Evolutionary conservation across 192 early-diverging fungal genomes (phyloP).

Genomic region (Powellomyces hirtus): DNA sequence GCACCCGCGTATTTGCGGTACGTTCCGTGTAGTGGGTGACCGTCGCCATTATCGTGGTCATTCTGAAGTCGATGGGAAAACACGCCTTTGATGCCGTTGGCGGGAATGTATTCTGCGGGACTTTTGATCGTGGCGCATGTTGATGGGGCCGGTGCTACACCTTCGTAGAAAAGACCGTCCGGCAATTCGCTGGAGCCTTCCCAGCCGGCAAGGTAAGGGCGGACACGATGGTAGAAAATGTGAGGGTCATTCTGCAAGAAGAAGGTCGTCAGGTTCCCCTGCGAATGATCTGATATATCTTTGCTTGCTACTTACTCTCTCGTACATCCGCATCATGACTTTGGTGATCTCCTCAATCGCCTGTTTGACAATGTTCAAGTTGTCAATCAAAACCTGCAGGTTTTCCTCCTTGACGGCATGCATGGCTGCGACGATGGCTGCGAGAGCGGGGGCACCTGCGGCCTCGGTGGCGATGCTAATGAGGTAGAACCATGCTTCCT

Average conservation of each 20-base stretch:
- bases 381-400: slow-evolving; percentile 34
- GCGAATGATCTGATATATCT: too few relatives aligned
- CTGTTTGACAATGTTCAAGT: slow-evolving; percentile 54
- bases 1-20: slow-evolving; percentile 74
- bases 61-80: too few relatives aligned
- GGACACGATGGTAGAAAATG: slow-evolving; percentile 91
- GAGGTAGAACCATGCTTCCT: slow-evolving; percentile 97
- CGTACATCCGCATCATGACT: slow-evolving; percentile 68
- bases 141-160: too few relatives aligned
- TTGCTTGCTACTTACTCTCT: too few relatives aligned
- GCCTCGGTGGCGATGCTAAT: slow-evolving; percentile 87
- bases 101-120: too few relatives aligned
- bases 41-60: too few relatives aligned
- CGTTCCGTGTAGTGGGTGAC: too few relatives aligned
- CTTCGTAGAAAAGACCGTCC: slow-evolving; percentile 86
- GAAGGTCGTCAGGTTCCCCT: too few relatives aligned
- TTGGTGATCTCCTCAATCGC: slow-evolving; percentile 34
- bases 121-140: too few relatives aligned
- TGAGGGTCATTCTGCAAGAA: slow-evolving; percentile 88
- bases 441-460: slow-evolving; percentile 65
- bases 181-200: slow-evolving; percentile 83
- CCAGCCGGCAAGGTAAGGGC: slow-evolving; percentile 89
- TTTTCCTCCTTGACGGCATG: slow-evolving; percentile 58
- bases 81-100: too few relatives aligned
- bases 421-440: slow-evolving; percentile 69